Conservation (phyloP, 2,329 filamentous ascomycete genomes). For the Aspergillus uvarum region DNA sequence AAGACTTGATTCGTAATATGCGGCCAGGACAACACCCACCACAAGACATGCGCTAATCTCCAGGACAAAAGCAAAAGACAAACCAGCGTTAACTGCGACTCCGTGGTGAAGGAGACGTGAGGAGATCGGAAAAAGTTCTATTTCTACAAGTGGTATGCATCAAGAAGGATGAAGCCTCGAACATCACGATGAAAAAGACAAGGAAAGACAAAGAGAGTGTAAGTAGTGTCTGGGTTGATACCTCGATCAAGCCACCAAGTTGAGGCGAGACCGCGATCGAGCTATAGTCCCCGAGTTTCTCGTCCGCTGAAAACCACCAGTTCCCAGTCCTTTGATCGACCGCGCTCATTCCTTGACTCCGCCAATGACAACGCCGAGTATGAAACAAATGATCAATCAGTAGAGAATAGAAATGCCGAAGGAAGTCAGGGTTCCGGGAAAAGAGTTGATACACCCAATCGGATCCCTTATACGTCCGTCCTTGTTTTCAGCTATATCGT, state of each 20-base stretch:
- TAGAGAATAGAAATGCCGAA: conserved; percentile 21
- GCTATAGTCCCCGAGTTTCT: conserved; percentile 17
- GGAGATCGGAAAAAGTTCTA: conserved; percentile 33
- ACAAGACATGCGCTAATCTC: conserved; percentile 34
- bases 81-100: conserved; percentile 20
- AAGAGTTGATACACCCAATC: conserved; percentile 10
- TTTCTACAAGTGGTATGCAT: conserved; percentile 39
- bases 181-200: conserved; percentile 12
- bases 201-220: conserved; percentile 15
- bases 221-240: conserved; percentile 12
- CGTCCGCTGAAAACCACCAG: conserved; percentile 30
- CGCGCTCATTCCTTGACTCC: conserved; percentile 35
- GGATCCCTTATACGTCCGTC: background rate
- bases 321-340: conserved; percentile 25
- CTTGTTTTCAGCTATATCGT: conserved; percentile 9
- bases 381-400: conserved; percentile 33
- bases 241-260: background rate
- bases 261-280: conserved; percentile 16
- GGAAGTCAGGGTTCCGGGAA: conserved; percentile 22
- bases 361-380: conserved; percentile 36
- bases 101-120: background rate
- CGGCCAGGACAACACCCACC: conserved; percentile 28
- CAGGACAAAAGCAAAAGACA: conserved; percentile 20
- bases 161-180: conserved; percentile 15
- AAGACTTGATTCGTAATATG: conserved; percentile 34